Conservation (phyloP, 805 yeast species). For the Wickerhamiella musiphila region DNA sequence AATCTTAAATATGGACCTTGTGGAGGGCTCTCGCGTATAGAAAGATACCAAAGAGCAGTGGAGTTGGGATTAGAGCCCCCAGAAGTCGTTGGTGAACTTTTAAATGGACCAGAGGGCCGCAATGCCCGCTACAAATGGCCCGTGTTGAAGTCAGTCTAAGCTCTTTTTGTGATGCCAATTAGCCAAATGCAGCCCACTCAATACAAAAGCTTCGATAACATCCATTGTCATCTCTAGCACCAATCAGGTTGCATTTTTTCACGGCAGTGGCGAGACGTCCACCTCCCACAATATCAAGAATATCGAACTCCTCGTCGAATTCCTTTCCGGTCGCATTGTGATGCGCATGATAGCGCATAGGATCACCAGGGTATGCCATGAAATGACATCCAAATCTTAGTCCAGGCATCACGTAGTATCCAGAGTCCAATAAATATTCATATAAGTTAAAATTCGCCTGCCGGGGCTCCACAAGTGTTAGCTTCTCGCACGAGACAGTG, state of each 20-base stretch:
- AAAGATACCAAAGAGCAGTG: slow-evolving; percentile 25
- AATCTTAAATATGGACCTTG: slow-evolving; percentile 23
- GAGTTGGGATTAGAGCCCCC: slow-evolving; percentile 24
- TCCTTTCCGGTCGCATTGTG: slow-evolving; percentile 40
- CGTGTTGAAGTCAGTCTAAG: not conserved
- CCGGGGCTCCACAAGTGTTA: too few species aligned
- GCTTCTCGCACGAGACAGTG: too few species aligned
- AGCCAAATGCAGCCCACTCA: slow-evolving; percentile 97
- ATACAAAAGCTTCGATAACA: slow-evolving; percentile 40
- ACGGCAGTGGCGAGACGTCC: slow-evolving; percentile 89
- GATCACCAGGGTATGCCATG: slow-evolving; percentile 90
- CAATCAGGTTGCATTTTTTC: slow-evolving; percentile 60
- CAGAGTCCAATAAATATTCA: slow-evolving; percentile 26
- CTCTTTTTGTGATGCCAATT: slow-evolving; percentile 3
- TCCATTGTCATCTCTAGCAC: slow-evolving; percentile 18
- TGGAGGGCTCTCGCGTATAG: slow-evolving; percentile 23
- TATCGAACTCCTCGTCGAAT: slow-evolving; percentile 34
- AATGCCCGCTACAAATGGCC: slow-evolving; percentile 2
- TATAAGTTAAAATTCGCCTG: slow-evolving; percentile 22
- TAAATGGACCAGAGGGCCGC: slow-evolving; percentile 12
- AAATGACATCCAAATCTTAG: slow-evolving; percentile 79
- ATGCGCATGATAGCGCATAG: slow-evolving; percentile 79
- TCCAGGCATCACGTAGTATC: slow-evolving; percentile 61
- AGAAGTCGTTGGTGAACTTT: slow-evolving; percentile 16
- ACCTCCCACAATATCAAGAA: slow-evolving; percentile 53